Evolutionary conservation across 805 yeast genomes (phyloP), one percentile per base, ranked within the genome.

Genomic region (Ogataea zsoltii): DNA sequence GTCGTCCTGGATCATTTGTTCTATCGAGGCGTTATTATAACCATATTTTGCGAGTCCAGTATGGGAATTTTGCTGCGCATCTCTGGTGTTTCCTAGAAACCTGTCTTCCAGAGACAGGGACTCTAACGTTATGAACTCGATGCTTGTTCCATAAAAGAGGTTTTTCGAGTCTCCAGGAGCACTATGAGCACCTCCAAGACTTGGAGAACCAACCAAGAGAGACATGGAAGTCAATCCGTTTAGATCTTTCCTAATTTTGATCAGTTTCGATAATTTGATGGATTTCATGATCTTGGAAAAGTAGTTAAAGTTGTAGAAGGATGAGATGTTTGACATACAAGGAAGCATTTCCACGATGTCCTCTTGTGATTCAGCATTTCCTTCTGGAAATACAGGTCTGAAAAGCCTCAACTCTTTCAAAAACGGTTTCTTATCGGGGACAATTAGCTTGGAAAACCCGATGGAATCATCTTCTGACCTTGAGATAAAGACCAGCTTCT

Each of bases 361-460:
- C 7, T 43, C 44, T 15, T 36, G 26, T 5, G 28, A 13, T 7
- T 17, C 25, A 12, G 32, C 29, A 1, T 15, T 13, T 15, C 21
- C 38, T 31, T 13, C 44, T 43, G 9, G 53, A 57, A 33, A 58
- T 4, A 46, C 48, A 2, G 63, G 62, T 19, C 54, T 58, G 50
- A 53, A 70, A 1, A 78, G 55, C n/a, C 61, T 71, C 25, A 88
- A 60, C 34, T 82, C 80, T 49, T 85, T 92, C 26, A 89, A 61
- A 11, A 81, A 77, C 2, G 80, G 69, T 53, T 75, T 73, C 38
- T 78, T 85, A 48, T 74, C 76, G 0, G 96, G 96, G 38, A 83
- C 73, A 9, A 76, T 72, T 16, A 88, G 68, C 56, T 84, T 82
- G 32, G 88, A 81, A 41, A 74, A 70, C 0, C 96, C 96, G 37